Base-by-base conservation (phyloP, 345 rosid genomes). In the Gossypium australe region DNA sequence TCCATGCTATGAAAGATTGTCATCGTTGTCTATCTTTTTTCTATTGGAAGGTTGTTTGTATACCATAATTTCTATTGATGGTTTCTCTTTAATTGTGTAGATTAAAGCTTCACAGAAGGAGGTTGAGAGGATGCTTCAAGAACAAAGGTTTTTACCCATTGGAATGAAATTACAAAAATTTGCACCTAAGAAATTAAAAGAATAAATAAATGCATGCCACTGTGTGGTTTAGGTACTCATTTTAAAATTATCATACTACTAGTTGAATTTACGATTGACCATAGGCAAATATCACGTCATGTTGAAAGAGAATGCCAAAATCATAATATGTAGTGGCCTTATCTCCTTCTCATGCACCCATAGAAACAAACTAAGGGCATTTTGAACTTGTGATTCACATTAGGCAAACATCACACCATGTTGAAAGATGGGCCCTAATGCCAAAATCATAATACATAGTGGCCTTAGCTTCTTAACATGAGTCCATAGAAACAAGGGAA, bases 71-170 rank as follows among this genome's bases (percentile, higher is more conserved):
- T 20, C 10, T 2, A 24, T 27, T 78, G 22, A 79, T 53, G 45
- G 17, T 20, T 69, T 41, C 14, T 59, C 12, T 70, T 20, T 59
- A 63, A 63, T 74, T n/a, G 27, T 53, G 70, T 75, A 94, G 97
- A 89, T 94, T 76, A 92, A 89, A 80, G 78, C 90, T 74, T 82
- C 91, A 79, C 92, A 86, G 49, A 84, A 88, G 84, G 97, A 94
- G 74, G 83, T 88, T 63, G 94, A 92, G 74, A 84, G 45, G 80
- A 84, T 86, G 89, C 87, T 89, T 81, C 83, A 87, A 81, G 98
- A 90, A 73, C 94, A 87, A 78, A 92, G 97, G 97, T 94, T 9
- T 17, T 76, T 43, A 47, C 41, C 44, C n/a, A 29, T 59, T 67
- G 18, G 47, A 9, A 16, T n/a, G 63, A 47, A 52, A 29, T 34